Evolutionary conservation across 768 basidiomycete genomes (phyloP), one percentile per base, ranked within the genome.

Genomic region (Trametes coccinea): DNA sequence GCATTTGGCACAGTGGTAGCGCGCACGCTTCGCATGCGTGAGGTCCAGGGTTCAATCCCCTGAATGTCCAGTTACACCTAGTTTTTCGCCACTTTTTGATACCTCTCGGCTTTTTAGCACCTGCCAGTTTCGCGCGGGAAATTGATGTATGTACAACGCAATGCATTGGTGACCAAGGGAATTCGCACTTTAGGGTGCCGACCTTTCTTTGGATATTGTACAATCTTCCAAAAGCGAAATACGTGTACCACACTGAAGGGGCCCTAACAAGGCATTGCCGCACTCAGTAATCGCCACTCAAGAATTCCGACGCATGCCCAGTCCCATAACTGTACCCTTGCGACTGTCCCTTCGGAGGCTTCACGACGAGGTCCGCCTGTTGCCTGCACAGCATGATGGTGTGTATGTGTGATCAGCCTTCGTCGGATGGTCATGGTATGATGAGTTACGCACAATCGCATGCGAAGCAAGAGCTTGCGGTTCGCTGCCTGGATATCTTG

Each of bases 331-430:
- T 53, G n/a, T 22, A 46, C 34, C 30, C 22, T 29, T 33, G 40
- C 44, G 59, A 31, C 44, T 64, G 62, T 4, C 62, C 59, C 47
- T 65, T 65, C 5, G 63, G 61, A 11, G 59, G 50, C 51, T 67
- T 91, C 59, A 93, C 84, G 16, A 89, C 75, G 14, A 93, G 76
- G 39, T 93, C 92, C 8, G 89, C 87, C 77, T 93, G 90, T 77
- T 92, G 87, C 59, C 92, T 93, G 65, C 59, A 46, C 30, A 27
- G 22, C 8, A 33, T 50, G 40, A 56, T 29, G 22, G 22, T 22
- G 22, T 37, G 34, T 6, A 37, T 6, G 11, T 37, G 6, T 6
- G 34, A 11, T 37, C 50, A 34, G 56, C 37, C 37, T 55, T 9
- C 1, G 37, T 7, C 46, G 5, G 41, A 13, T 4, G n/a, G 5